phyloP scores from a whole-genome alignment of 768 basidiomycete species.

The Mycena capillaripes region DNA sequence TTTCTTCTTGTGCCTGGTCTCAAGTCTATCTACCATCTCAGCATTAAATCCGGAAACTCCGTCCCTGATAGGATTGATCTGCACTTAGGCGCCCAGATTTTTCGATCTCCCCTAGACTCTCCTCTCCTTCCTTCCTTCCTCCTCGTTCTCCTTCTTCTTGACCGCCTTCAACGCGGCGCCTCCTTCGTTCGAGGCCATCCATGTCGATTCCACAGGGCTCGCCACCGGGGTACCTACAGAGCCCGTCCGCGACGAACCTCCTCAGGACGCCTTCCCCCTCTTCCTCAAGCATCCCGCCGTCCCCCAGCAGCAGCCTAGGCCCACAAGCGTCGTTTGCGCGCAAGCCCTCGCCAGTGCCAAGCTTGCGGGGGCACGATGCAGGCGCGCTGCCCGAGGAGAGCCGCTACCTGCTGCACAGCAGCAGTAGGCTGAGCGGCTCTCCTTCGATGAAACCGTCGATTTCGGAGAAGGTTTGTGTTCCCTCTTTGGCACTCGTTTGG shows the following conservation, averaged over 20 bases:
- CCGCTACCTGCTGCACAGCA: constrained; percentile 10
- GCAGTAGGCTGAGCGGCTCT: too few relatives aligned
- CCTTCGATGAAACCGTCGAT: constrained; percentile 15
- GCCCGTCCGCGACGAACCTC: not conserved
- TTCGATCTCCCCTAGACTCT: too few relatives aligned
- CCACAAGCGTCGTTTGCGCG: constrained; percentile 14
- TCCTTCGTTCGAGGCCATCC: too few relatives aligned
- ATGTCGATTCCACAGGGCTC: not conserved
- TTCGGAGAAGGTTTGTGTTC: constrained; percentile 28
- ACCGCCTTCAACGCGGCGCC: too few relatives aligned
- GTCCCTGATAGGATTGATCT: too few relatives aligned
- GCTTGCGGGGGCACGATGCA: not conserved
- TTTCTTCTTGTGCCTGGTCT: too few relatives aligned
- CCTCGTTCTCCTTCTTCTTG: not conserved
- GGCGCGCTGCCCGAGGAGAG: constrained; percentile 10
- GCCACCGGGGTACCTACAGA: not conserved
- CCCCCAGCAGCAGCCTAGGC: not conserved
- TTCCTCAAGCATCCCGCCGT: not conserved
- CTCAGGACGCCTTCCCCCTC: not conserved
- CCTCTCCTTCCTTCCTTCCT: not conserved
- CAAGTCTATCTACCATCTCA: too few relatives aligned
- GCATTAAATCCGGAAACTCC: too few relatives aligned
- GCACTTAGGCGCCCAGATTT: too few relatives aligned
- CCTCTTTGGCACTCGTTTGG: not conserved
- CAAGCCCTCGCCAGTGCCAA: not conserved